A percentile compares a stretch with the other conserved stretches of the same genome.
Conservation (phyloP, 306 rosid genomes). For the Acacia melanoxylon region DNA sequence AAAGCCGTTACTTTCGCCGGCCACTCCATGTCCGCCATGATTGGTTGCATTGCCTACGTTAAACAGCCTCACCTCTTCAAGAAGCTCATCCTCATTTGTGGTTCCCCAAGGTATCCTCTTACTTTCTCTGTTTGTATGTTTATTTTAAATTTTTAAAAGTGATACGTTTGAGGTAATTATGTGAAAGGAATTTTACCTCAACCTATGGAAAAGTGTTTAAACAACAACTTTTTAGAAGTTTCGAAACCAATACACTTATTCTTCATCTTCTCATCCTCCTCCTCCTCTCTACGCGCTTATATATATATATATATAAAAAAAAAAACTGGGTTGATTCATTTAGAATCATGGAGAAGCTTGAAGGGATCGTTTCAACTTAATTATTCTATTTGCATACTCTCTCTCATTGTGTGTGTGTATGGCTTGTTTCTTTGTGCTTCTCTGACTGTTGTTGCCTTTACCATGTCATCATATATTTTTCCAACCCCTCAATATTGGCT, state of each 20-base stretch:
- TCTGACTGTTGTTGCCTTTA: not conserved
- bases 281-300: no score
- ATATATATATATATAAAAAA: no score
- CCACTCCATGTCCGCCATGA: constrained; percentile 95
- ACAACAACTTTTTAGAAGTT: no score
- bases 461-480: not conserved
- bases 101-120: constrained; percentile 82
- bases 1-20: constrained; percentile 58
- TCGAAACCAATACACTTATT: no score
- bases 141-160: no score
- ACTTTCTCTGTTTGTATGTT: no score
- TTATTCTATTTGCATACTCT: not conserved
- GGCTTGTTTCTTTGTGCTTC: not conserved
- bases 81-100: constrained; percentile 65
- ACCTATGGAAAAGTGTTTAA: no score
- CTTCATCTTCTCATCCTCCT: not conserved
- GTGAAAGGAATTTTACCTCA: no score
- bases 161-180: no score
- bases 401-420: no score
- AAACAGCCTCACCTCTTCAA: constrained; percentile 73
- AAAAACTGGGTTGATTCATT: not conserved
- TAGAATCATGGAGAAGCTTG: not conserved
- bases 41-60: constrained; percentile 89
- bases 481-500: not conserved
- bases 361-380: not conserved